phyloP scores from a whole-genome alignment of 176 grass and related monocot genomes.

The barley (Hordeum vulgare) region DNA sequence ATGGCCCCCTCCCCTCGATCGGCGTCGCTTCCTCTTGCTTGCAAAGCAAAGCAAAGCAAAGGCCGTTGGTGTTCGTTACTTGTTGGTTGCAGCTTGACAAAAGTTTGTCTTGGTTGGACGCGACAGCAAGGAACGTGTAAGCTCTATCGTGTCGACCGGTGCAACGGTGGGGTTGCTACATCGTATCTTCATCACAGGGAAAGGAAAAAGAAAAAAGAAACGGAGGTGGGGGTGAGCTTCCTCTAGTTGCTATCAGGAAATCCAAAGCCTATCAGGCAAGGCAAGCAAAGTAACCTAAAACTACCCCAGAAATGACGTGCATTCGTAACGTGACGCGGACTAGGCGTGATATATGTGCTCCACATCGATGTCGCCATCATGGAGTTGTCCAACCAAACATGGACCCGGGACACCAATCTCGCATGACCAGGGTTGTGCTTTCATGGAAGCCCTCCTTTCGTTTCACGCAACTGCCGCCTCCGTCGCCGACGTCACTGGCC shows the following conservation, averaged over 20 bases:
- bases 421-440: neutral
- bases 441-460: neutral
- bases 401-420: neutral
- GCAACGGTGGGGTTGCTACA: neutral
- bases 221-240: neutral
- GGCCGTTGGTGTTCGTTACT: slow-evolving; percentile 6
- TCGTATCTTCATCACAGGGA: too few relatives aligned
- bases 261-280: too few relatives aligned
- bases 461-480: too few relatives aligned
- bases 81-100: neutral
- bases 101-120: neutral
- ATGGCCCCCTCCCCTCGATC: neutral
- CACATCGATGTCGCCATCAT: neutral
- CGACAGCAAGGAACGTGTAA: neutral
- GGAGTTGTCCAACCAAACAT: neutral
- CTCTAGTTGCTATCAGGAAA: neutral
- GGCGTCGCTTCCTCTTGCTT: neutral
- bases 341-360: too few relatives aligned
- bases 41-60: neutral
- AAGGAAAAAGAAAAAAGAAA: too few relatives aligned
- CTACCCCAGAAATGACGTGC: neutral
- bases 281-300: neutral
- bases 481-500: too few relatives aligned
- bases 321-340: neutral
- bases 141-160: neutral